phyloP scores from a whole-genome alignment of 768 basidiomycete genomes.

The Wakefieldia striispora region DNA sequence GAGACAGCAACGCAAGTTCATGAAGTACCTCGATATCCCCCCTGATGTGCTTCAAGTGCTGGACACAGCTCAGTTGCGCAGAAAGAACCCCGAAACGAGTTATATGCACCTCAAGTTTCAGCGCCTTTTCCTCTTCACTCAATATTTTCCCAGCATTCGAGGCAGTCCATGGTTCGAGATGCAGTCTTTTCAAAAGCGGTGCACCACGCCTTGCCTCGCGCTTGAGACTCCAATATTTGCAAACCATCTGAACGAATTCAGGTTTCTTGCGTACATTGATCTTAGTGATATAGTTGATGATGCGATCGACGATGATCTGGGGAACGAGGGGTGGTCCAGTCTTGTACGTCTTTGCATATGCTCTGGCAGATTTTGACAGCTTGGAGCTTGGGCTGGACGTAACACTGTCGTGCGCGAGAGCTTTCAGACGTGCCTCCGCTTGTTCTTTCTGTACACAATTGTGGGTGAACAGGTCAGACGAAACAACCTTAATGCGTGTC shows the following conservation, averaged over 20 bases:
- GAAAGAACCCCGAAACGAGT: background rate
- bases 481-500: background rate
- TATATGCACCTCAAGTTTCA: conserved; percentile 73
- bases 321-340: conserved; percentile 93
- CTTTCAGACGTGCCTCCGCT: conserved; percentile 57
- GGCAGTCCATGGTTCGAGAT: conserved; percentile 97
- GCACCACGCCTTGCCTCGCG: conserved; percentile 91
- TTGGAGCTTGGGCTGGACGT: conserved; percentile 41
- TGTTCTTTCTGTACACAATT: conserved; percentile 56
- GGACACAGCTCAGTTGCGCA: conserved; percentile 4
- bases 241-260: conserved; percentile 75
- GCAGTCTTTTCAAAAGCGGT: conserved; percentile 86
- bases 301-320: conserved; percentile 73
- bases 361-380: conserved; percentile 77
- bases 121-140: conserved; percentile 77
- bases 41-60: conserved; percentile 62
- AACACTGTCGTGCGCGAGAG: conserved; percentile 45
- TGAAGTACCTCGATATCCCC: conserved; percentile 76
- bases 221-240: conserved; percentile 97
- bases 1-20: conserved; percentile 60
- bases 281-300: conserved; percentile 70
- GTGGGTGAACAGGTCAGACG: background rate
- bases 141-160: conserved; percentile 58
- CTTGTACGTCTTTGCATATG: conserved; percentile 89
- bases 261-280: conserved; percentile 70